Evolutionary conservation across 2,329 filamentous ascomycete genomes (phyloP).

Genomic region (Colletotrichum sp.): DNA sequence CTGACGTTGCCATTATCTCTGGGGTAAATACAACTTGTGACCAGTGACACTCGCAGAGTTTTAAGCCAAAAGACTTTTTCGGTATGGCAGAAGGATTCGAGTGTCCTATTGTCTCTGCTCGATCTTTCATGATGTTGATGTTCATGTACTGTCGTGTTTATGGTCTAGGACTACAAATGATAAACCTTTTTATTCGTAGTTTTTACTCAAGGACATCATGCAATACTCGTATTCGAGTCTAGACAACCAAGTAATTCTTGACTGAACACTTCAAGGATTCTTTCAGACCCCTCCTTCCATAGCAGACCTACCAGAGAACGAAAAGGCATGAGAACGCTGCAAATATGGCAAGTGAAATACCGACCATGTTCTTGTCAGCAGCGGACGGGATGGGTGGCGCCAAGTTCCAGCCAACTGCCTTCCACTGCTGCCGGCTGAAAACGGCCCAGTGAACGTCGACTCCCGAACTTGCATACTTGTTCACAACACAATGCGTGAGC

Average conservation of each 20-base stretch:
- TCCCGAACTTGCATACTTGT: background rate
- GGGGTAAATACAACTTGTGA: background rate
- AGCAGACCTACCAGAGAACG: background rate
- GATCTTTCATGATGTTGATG: background rate
- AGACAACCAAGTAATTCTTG: background rate
- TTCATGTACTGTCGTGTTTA: background rate
- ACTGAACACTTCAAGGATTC: background rate
- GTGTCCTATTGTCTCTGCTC: background rate
- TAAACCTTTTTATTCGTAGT: background rate
- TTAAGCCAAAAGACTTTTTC: background rate
- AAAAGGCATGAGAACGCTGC: background rate
- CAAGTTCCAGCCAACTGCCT: background rate
- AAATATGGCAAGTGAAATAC: background rate
- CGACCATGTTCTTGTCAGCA: background rate
- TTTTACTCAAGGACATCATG: background rate
- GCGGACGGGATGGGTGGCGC: background rate
- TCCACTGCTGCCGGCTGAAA: background rate
- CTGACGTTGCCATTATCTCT: background rate
- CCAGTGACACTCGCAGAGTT: background rate
- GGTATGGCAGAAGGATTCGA: background rate
- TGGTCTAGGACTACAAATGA: background rate
- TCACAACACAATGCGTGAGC: background rate
- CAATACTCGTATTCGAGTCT: background rate
- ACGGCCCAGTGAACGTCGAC: slow-evolving; percentile 2
- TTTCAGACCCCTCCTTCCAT: background rate